Evolutionary conservation across 2,329 filamentous ascomycete species (phyloP).

Genomic region (Chrysosporium keratinophilum): DNA sequence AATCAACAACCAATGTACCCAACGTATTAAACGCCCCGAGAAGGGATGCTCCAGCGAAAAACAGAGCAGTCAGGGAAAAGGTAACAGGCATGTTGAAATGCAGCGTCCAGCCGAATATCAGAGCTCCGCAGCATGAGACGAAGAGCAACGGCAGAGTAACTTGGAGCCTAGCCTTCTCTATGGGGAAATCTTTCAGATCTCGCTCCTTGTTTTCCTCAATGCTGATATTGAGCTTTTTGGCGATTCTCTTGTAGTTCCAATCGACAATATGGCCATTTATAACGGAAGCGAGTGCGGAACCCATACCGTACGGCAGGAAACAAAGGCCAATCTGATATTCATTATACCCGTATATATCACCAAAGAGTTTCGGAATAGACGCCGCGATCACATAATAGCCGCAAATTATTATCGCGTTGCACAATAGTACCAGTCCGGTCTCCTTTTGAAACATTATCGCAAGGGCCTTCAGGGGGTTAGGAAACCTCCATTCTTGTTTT

Average conservation of each 20-base stretch:
- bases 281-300: constrained; percentile 17
- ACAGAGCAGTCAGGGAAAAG: constrained; percentile 42
- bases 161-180: constrained; percentile 34
- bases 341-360: constrained; percentile 38
- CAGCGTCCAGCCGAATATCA: constrained; percentile 45
- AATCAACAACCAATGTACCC: constrained; percentile 45
- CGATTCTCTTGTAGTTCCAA: constrained; percentile 62
- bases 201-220: constrained; percentile 49
- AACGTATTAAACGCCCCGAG: constrained; percentile 41
- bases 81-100: constrained; percentile 40
- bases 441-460: constrained; percentile 30
- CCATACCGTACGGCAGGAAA: constrained; percentile 24
- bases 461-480: constrained; percentile 32
- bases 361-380: constrained; percentile 39
- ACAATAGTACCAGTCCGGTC: constrained; percentile 28
- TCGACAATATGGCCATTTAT: constrained; percentile 51
- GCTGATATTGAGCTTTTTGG: constrained; percentile 49
- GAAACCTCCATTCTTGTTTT: constrained; percentile 21
- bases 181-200: constrained; percentile 43
- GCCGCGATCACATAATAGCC: constrained; percentile 41
- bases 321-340: constrained; percentile 39
- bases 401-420: constrained; percentile 38
- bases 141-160: constrained; percentile 28
- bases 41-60: constrained; percentile 43
- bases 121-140: constrained; percentile 19